These are phyloP conservation scores for Saraca asoca DNA, from an alignment of 331 rosid species.

Conservation along the genomic window DNA sequence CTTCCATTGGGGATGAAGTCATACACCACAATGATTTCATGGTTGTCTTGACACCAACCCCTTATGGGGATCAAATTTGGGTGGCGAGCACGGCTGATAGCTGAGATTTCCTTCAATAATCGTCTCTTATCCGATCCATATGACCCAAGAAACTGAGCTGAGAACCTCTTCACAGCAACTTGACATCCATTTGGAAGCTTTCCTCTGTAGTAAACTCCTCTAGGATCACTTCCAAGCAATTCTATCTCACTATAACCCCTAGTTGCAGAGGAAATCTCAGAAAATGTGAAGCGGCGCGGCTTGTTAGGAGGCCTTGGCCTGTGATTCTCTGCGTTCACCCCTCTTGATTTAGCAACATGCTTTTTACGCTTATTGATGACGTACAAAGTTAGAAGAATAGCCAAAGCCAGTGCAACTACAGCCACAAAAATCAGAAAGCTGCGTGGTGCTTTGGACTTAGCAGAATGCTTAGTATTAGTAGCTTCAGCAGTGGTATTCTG, in stretches of 20 bases:
- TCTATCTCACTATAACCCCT: conserved; percentile 57
- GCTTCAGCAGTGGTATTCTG: conserved; percentile 11
- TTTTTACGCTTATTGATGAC: conserved; percentile 39
- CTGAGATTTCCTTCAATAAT: conserved; percentile 52
- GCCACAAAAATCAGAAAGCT: conserved; percentile 61
- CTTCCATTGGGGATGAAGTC: conserved; percentile 72
- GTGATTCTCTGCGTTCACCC: conserved; percentile 45
- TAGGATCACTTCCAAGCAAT: conserved; percentile 55
- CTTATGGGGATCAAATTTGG: conserved; percentile 67
- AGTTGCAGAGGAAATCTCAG: conserved; percentile 59
- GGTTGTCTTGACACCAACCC: conserved; percentile 72
- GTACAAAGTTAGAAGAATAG: conserved; percentile 45
- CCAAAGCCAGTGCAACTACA: conserved; percentile 47
- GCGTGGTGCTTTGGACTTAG: conserved; percentile 35
- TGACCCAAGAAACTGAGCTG: conserved; percentile 56
- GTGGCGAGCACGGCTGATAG: conserved; percentile 56
- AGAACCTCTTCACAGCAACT: conserved; percentile 68
- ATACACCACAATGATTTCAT: conserved; percentile 58
- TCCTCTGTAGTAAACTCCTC: conserved; percentile 62
- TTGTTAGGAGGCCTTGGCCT: conserved; percentile 74
- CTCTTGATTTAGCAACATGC: conserved; percentile 33
- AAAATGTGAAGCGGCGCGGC: conserved; percentile 52
- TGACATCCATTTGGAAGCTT: conserved; percentile 62
- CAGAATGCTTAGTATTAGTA: not conserved
- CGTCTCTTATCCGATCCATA: conserved; percentile 58